Conservation (phyloP, 805 yeast species). For the Candida nanaspora region DNA sequence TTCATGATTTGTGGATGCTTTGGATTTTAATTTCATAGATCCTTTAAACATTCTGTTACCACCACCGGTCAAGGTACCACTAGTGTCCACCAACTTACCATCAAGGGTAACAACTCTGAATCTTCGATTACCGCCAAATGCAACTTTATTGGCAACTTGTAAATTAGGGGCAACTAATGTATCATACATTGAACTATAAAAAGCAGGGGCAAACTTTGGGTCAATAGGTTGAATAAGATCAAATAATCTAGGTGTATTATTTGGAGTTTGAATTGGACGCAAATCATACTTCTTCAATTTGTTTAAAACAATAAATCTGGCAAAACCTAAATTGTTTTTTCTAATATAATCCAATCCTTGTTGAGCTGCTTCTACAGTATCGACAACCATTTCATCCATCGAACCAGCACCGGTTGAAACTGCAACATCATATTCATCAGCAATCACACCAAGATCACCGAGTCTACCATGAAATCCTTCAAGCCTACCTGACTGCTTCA, state of each 20-base stretch:
- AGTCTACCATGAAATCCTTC: conserved; percentile 83
- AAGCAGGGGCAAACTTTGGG: conserved; percentile 72
- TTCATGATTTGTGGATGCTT: conserved; percentile 16
- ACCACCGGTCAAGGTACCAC: conserved; percentile 98
- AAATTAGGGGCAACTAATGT: conserved; percentile 81
- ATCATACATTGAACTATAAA: conserved; percentile 78
- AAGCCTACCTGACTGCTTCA: conserved; percentile 76
- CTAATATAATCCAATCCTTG: conserved; percentile 72
- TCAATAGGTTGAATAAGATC: conserved; percentile 72
- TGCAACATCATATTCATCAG: conserved; percentile 84
- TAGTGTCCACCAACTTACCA: conserved; percentile 85
- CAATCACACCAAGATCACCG: conserved; percentile 90
- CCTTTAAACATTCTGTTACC: conserved; percentile 69
- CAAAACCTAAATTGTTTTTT: conserved; percentile 79
- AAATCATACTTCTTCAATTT: conserved; percentile 62
- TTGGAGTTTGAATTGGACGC: conserved; percentile 59
- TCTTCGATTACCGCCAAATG: conserved; percentile 63
- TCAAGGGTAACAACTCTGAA: conserved; percentile 88
- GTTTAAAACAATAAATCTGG: conserved; percentile 74
- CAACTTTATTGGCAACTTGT: conserved; percentile 78
- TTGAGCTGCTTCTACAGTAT: conserved; percentile 55
- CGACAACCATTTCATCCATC: conserved; percentile 90
- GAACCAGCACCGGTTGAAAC: conserved; percentile 92
- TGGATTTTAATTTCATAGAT: conserved; percentile 55
- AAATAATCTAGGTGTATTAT: conserved; percentile 70